Base-by-base conservation (phyloP, 2,329 filamentous ascomycete species). In the Macroventuria anomochaeta region DNA sequence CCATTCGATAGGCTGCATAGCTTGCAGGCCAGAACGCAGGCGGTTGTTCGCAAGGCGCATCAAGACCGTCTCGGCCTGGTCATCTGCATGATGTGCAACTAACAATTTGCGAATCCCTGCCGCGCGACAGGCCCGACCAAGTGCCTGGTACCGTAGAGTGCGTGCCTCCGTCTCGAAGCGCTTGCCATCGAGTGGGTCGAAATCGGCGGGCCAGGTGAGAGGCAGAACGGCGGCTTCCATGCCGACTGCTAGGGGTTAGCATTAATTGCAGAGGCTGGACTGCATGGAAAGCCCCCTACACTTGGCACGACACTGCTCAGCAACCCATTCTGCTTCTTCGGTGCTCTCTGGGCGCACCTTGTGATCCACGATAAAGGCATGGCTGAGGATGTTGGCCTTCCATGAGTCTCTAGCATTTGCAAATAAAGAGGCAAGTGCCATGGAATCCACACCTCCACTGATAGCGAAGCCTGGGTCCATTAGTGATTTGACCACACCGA, bases 391-490 rank as follows among this genome's bases (percentile, higher is more conserved):
- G 40, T 10, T 20, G 4, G 11, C 4, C 10, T 39, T 7, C n/a
- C 60, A 32, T 2, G 31, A 37, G 61, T 31, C 46, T 37, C 46
- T 47, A 40, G 56, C 61, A 39, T 64, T 61, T 38, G 78, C 74
- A 70, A 89, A 90, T 29, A 97, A 82, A 55, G 81, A 86, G 49
- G 92, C 91, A 55, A 99, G 80, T 23, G 93, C 93, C 93, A 97
- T 99, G n/a, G 93, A 97, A 75, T 99, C 95, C 32, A 95, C 90
- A 7, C 95, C 95, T 20, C 95, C 95, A 69, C 93, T 97, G 57
- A 97, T 80, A 13, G 93, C 95, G 54, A 97, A 78, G 47, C 83
- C 78, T 77, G 38, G 29, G 13, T 29, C 5, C 21, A 23, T 62
- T 33, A 64, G 48, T 43, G 25, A 13, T 15, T 20, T 34, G 40